A percentile compares a stretch with the other conserved stretches of the same genome.
Evolutionary conservation across 108 stramenopile species (phyloP).

Genomic region (Schizochytrium sp.): DNA sequence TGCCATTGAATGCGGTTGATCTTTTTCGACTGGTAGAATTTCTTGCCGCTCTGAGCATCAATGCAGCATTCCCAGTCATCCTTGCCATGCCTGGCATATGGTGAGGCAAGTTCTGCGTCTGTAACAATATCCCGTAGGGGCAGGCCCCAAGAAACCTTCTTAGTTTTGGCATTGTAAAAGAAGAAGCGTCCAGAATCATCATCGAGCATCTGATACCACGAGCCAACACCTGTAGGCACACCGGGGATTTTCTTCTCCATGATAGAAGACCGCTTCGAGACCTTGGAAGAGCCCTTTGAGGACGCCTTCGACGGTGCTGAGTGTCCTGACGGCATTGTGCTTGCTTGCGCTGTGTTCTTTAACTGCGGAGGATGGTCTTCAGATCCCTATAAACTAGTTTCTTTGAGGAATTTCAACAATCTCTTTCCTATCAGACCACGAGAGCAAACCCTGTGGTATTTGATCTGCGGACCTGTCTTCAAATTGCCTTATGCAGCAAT

Average conservation of each 20-base stretch:
- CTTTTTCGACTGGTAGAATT: slow-evolving; percentile 52
- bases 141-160: slow-evolving; percentile 13
- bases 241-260: background rate
- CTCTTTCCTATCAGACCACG: no score
- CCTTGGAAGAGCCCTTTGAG: background rate
- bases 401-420: no score
- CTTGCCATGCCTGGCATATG: background rate
- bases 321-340: no score
- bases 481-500: no score
- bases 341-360: no score
- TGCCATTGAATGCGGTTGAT: slow-evolving; percentile 55
- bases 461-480: no score
- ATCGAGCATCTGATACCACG: slow-evolving; percentile 29
- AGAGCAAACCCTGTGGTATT: no score
- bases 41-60: slow-evolving; percentile 55
- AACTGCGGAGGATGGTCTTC: no score
- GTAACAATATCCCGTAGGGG: slow-evolving; percentile 50
- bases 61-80: slow-evolving; percentile 26
- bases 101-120: background rate
- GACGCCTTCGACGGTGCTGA: background rate
- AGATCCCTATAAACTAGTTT: no score
- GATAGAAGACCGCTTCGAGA: background rate
- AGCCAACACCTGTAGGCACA: slow-evolving; percentile 21
- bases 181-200: slow-evolving; percentile 47
- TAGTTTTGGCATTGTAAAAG: slow-evolving; percentile 21